These are phyloP conservation scores for Aspergillus viridinutans DNA, from an alignment of 2,329 filamentous ascomycete genomes.

Conservation along the genomic window DNA sequence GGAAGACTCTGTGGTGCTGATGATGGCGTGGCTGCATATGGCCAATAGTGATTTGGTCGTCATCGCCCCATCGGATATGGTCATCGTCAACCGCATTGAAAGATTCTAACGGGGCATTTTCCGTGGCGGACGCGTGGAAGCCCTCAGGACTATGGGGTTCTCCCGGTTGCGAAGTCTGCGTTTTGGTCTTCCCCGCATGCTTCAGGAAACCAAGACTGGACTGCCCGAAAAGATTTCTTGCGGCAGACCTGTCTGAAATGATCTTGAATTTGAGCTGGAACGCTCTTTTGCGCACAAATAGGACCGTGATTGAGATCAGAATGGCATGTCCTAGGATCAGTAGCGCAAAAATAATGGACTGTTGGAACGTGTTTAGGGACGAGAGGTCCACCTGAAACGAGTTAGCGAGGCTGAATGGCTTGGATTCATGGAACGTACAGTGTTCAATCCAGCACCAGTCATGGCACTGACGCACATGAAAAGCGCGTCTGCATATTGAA, in stretches of 20 bases:
- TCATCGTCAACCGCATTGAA: conserved; percentile 4
- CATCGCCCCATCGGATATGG: conserved; percentile 24
- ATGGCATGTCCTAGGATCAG: conserved; percentile 64
- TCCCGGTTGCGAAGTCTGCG: neutral
- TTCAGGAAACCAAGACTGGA: neutral
- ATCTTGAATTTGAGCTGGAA: conserved; percentile 60
- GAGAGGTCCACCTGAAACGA: conserved; percentile 46
- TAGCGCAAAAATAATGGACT: conserved; percentile 60
- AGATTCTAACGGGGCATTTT: conserved; percentile 3
- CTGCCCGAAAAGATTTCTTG: neutral
- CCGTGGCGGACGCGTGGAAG: conserved; percentile 1
- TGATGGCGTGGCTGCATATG: conserved; percentile 13
- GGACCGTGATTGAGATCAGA: conserved; percentile 63
- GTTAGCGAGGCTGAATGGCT: conserved; percentile 1
- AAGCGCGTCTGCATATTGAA: conserved; percentile 61
- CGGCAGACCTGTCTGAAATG: conserved; percentile 41
- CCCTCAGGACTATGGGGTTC: neutral
- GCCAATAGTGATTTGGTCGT: conserved; percentile 27
- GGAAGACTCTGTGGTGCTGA: conserved; percentile 28
- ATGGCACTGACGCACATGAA: conserved; percentile 65
- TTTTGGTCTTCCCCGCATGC: neutral
- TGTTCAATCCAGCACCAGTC: conserved; percentile 65
- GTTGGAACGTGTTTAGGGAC: conserved; percentile 63
- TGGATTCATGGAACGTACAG: conserved; percentile 38
- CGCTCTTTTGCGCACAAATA: conserved; percentile 56